Evolutionary conservation across 345 rosid genomes (phyloP).

Genomic region (Limnanthes douglasii): DNA sequence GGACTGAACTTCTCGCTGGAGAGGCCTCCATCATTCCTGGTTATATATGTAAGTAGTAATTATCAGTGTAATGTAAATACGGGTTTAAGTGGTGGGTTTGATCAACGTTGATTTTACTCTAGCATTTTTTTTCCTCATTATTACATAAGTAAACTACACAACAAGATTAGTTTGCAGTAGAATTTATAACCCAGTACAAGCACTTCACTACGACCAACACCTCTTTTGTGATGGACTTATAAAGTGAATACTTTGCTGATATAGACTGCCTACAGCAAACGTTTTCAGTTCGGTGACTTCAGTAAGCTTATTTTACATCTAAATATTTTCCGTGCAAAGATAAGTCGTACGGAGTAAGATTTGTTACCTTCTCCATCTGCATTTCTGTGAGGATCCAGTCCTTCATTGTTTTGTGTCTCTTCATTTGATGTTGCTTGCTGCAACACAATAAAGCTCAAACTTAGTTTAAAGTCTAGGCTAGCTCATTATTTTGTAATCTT

Average conservation of each 20-base stretch:
- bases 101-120: too few relatives aligned
- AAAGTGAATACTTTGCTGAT: background rate
- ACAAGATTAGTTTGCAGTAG: too few relatives aligned
- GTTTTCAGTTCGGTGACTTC: background rate
- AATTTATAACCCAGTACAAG: too few relatives aligned
- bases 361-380: constrained; percentile 36
- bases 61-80: background rate
- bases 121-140: background rate
- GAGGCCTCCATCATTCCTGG: constrained; percentile 25
- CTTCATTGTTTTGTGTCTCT: constrained; percentile 19
- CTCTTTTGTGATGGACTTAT: too few relatives aligned
- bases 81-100: background rate
- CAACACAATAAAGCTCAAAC: constrained; percentile 8
- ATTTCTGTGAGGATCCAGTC: constrained; percentile 13
- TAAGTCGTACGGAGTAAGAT: too few relatives aligned
- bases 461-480: background rate
- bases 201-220: too few relatives aligned
- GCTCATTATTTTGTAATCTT: background rate
- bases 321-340: background rate
- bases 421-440: constrained; percentile 32
- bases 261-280: background rate
- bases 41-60: too few relatives aligned
- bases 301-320: background rate
- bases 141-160: too few relatives aligned
- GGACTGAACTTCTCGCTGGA: constrained; percentile 14